Conservation (phyloP, 441 rosid species). For the Erodium moschatum region DNA sequence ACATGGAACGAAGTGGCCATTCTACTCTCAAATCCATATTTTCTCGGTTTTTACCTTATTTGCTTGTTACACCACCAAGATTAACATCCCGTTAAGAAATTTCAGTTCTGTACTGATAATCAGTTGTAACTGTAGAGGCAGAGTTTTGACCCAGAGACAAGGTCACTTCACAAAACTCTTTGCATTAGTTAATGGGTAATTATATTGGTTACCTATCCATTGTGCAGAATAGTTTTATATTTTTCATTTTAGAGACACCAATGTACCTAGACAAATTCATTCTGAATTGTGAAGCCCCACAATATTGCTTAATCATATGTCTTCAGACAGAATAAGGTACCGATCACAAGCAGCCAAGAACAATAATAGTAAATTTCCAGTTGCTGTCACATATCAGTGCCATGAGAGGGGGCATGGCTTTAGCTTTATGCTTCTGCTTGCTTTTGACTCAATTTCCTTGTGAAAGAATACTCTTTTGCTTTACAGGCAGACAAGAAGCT, state of each 20-base stretch:
- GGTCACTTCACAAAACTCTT: neutral
- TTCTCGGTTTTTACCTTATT: too few species aligned
- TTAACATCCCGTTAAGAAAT: too few species aligned
- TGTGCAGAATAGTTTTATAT: neutral
- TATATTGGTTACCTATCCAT: too few species aligned
- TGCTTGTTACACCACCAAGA: too few species aligned
- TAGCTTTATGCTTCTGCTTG: neutral
- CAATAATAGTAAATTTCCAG: neutral
- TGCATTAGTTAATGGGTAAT: too few species aligned
- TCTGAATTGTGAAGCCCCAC: neutral
- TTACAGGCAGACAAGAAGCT: neutral
- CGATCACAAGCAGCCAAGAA: slow-evolving; percentile 1
- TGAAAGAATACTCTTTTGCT: neutral
- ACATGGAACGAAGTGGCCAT: neutral
- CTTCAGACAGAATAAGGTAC: neutral
- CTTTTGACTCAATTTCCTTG: slow-evolving; percentile 2
- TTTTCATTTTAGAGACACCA: neutral
- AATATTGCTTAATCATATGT: neutral
- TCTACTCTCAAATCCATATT: too few species aligned
- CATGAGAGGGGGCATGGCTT: neutral
- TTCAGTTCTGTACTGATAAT: too few species aligned
- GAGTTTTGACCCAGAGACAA: neutral
- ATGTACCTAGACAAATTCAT: neutral
- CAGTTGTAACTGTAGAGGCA: too few species aligned
- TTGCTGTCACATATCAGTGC: neutral